phyloP scores from a whole-genome alignment of 2,329 filamentous ascomycete species.

The Aschersonia sp. region DNA sequence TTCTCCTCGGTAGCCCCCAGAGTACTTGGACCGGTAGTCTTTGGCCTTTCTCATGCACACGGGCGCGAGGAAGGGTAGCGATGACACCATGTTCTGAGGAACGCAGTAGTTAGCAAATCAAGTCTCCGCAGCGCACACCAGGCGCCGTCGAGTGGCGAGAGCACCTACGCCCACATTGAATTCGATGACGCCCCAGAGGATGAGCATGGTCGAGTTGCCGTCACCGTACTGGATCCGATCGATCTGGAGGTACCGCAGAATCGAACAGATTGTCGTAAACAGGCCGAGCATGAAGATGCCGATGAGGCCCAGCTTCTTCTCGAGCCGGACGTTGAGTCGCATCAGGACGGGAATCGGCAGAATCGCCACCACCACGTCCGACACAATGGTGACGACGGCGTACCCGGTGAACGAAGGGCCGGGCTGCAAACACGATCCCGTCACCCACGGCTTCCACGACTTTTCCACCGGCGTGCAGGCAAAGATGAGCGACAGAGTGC shows the following conservation, averaged over 20 bases:
- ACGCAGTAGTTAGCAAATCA: background rate
- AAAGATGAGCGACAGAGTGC: constrained; percentile 32
- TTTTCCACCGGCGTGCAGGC: constrained; percentile 32
- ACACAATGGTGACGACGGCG: constrained; percentile 34
- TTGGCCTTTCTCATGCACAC: constrained; percentile 26
- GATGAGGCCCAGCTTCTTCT: constrained; percentile 35
- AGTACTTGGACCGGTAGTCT: constrained; percentile 24
- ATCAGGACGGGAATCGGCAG: constrained; percentile 35
- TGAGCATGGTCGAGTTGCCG: constrained; percentile 39
- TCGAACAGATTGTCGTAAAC: constrained; percentile 39
- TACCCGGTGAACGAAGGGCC: constrained; percentile 36
- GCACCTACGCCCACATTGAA: constrained; percentile 38
- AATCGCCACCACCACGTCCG: constrained; percentile 32
- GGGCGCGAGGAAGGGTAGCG: constrained; percentile 28
- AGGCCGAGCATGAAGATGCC: constrained; percentile 36
- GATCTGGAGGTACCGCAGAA: constrained; percentile 37
- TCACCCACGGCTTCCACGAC: constrained; percentile 27
- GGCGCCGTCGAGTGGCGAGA: too few species aligned
- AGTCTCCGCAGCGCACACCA: background rate
- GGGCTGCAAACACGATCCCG: constrained; percentile 28
- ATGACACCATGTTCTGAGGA: constrained; percentile 29
- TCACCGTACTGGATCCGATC: constrained; percentile 32
- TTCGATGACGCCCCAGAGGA: constrained; percentile 42
- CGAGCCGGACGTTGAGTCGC: constrained; percentile 29
- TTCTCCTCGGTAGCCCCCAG: constrained; percentile 15